These are phyloP conservation scores for Pseudotsuga menziesii DNA, from an alignment of 75 land plant species.

Conservation along the genomic window DNA sequence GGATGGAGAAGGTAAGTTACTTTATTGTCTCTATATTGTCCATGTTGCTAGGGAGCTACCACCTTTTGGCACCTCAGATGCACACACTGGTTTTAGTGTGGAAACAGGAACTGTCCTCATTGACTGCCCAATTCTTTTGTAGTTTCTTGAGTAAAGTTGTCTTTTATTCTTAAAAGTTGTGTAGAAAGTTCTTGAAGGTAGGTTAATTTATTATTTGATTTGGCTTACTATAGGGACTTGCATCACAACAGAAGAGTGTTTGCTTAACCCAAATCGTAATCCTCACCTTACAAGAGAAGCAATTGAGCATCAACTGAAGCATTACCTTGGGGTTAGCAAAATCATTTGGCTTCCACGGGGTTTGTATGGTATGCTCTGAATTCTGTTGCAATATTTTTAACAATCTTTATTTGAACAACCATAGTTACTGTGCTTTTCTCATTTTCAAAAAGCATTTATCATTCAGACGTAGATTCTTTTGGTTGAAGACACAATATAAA, in stretches of 20 bases:
- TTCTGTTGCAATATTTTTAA: not conserved
- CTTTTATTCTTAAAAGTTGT: too few species aligned
- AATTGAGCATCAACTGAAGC: conserved; percentile 73
- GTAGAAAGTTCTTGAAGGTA: not conserved
- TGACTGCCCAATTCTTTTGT: not conserved
- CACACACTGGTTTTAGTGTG: not conserved
- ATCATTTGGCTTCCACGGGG: conserved; percentile 95
- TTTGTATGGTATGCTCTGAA: conserved; percentile 46
- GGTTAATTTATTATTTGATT: conserved; percentile 2
- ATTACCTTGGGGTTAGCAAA: conserved; percentile 76
- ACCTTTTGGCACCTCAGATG: not conserved
- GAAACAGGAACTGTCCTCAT: not conserved
- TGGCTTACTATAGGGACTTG: conserved; percentile 72
- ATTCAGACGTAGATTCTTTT: not conserved
- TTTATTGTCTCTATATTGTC: not conserved
- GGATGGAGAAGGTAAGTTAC: conserved; percentile 83
- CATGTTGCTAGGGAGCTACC: not conserved
- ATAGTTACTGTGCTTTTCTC: not conserved
- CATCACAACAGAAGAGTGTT: conserved; percentile 94
- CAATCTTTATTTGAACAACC: not conserved
- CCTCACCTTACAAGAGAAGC: conserved; percentile 65
- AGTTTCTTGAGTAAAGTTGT: not conserved
- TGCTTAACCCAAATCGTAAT: conserved; percentile 84
- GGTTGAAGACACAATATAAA: not conserved
- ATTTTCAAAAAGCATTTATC: not conserved